These are phyloP conservation scores for Skeletonema grethae DNA, from an alignment of 108 stramenopile species.

Conservation along the genomic window DNA sequence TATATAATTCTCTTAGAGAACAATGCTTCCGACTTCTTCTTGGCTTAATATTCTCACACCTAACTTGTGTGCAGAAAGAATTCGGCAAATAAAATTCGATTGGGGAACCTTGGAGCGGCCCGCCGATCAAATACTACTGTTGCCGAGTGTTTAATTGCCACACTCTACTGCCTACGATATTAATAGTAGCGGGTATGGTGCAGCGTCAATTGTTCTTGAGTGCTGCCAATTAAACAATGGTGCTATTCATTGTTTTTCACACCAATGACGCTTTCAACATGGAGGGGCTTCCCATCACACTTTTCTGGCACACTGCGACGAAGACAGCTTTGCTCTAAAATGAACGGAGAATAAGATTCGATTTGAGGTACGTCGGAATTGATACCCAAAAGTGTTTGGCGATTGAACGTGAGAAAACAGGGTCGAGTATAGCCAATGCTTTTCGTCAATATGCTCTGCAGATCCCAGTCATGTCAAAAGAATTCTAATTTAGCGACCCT, in stretches of 20 bases:
- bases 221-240: too few species aligned
- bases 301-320: background rate
- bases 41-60: background rate
- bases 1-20: background rate
- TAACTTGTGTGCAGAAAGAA: constrained; percentile 5
- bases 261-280: background rate
- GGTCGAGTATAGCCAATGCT: background rate
- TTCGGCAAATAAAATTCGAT: background rate
- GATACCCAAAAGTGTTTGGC: background rate
- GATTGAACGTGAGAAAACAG: background rate
- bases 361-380: background rate
- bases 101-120: background rate
- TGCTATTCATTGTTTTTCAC: background rate
- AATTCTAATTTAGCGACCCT: background rate
- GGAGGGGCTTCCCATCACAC: background rate
- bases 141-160: background rate
- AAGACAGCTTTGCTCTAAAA: background rate
- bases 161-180: background rate
- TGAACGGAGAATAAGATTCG: background rate
- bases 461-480: background rate
- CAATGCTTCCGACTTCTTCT: background rate
- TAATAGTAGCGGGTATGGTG: background rate
- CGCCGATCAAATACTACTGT: background rate
- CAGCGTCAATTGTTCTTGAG: background rate
- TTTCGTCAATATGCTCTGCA: too few species aligned